Percentiles rank a stretch among this genome's conserved stretches.
phyloP scores from a whole-genome alignment of 1,139 yeast species.

The Hyphopichia khmerensis region DNA sequence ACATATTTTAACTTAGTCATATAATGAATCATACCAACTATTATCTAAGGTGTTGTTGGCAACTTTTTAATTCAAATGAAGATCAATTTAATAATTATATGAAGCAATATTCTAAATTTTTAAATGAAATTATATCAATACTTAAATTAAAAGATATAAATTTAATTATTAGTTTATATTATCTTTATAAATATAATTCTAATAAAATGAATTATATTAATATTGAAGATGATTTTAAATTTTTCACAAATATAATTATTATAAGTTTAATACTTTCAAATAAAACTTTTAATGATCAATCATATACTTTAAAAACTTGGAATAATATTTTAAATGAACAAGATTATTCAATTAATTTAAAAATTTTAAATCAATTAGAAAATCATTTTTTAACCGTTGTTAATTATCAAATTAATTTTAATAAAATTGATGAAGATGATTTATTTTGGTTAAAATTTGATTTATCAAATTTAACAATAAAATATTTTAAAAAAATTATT shows the following conservation, averaged over 20 bases:
- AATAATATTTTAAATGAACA: slow-evolving; percentile 12
- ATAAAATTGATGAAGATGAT: slow-evolving; percentile 18
- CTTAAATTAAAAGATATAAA: slow-evolving; percentile 32
- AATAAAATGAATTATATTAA: slow-evolving; percentile 16
- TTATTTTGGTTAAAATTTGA: slow-evolving; percentile 24
- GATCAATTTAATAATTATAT: slow-evolving; percentile 12
- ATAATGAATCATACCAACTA: not conserved
- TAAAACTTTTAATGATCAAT: slow-evolving; percentile 51
- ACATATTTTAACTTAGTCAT: too few relatives aligned
- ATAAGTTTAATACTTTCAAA: slow-evolving; percentile 45
- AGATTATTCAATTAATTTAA: slow-evolving; percentile 11
- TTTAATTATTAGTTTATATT: slow-evolving; percentile 30
- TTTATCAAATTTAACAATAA: not conserved
- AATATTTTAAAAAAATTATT: not conserved
- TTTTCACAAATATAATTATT: slow-evolving; percentile 27
- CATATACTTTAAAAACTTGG: slow-evolving; percentile 56
- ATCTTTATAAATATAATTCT: slow-evolving; percentile 24
- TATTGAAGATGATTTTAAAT: slow-evolving; percentile 13
- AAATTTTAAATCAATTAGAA: slow-evolving; percentile 28
- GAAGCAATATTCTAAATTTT: slow-evolving; percentile 18
- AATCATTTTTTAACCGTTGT: slow-evolving; percentile 27
- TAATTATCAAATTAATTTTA: slow-evolving; percentile 29
- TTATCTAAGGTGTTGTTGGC: slow-evolving; percentile 4
- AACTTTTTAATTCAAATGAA: not conserved
- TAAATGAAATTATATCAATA: slow-evolving; percentile 19